Conservation (phyloP, 257 asterid genomes). For the Eucommia ulmoides region DNA sequence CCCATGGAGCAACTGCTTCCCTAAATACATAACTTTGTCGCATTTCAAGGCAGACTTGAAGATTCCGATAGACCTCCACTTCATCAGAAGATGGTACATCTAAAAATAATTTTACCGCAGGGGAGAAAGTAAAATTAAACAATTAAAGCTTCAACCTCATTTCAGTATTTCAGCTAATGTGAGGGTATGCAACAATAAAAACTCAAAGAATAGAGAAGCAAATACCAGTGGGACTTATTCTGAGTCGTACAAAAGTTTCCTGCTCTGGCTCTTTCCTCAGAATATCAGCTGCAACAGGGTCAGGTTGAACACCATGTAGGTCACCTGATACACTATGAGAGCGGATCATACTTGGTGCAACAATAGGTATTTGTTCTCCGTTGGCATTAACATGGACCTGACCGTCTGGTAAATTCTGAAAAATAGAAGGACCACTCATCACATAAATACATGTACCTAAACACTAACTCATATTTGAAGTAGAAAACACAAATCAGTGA, state of each 20-base stretch:
- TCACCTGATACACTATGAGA: slow-evolving; percentile 88
- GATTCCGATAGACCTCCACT: slow-evolving; percentile 69
- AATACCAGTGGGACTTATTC: slow-evolving; percentile 73
- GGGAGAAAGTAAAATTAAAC: no score
- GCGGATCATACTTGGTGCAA: slow-evolving; percentile 70
- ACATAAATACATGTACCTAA: background rate
- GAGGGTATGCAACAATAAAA: no score
- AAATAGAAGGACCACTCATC: background rate
- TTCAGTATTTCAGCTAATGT: no score
- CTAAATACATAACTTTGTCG: slow-evolving; percentile 75
- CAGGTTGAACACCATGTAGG: slow-evolving; percentile 85
- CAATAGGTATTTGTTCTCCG: slow-evolving; percentile 42
- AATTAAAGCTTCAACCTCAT: no score
- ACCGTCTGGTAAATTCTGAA: slow-evolving; percentile 45
- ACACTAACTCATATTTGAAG: background rate
- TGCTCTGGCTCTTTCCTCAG: slow-evolving; percentile 92
- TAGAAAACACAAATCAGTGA: slow-evolving; percentile 5
- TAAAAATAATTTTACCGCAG: slow-evolving; percentile 24
- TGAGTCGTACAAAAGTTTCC: slow-evolving; percentile 76
- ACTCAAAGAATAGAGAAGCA: slow-evolving; percentile 14
- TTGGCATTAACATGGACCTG: slow-evolving; percentile 26
- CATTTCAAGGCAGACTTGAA: slow-evolving; percentile 69
- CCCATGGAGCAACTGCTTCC: slow-evolving; percentile 72
- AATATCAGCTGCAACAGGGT: slow-evolving; percentile 90
- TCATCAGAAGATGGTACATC: slow-evolving; percentile 60